Evolutionary conservation across 164 flowering plant species (phyloP).

Genomic region (Aristolochia contorta): DNA sequence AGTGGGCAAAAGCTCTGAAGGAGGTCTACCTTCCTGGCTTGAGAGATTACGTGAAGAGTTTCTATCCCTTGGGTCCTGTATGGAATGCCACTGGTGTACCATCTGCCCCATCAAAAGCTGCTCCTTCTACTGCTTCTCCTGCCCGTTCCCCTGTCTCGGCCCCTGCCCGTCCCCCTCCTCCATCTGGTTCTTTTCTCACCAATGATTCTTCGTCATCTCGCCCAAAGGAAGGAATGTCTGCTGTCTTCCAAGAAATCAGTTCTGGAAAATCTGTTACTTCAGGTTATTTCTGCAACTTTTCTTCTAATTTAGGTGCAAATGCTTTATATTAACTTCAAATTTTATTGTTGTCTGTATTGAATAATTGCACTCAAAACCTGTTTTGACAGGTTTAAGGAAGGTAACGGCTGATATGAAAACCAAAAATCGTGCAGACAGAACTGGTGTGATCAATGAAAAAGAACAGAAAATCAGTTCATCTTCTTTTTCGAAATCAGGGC

Average conservation of each 20-base stretch:
- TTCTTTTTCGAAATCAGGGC: conserved; percentile 73
- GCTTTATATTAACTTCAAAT: no score
- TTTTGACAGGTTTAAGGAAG: conserved; percentile 48
- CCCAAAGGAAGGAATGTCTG: conserved; percentile 84
- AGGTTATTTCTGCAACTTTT: conserved; percentile 29
- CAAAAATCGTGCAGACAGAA: conserved; percentile 78
- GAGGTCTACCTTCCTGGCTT: conserved; percentile 87
- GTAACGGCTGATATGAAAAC: conserved; percentile 82
- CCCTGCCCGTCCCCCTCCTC: conserved; percentile 91
- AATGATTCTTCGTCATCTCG: conserved; percentile 56
- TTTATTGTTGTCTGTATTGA: conserved; percentile 1
- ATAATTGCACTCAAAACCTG: background rate
- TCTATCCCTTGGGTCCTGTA: conserved; percentile 80
- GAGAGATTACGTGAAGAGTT: conserved; percentile 83
- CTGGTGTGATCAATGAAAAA: conserved; percentile 60
- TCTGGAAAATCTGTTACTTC: conserved; percentile 66
- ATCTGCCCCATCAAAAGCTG: conserved; percentile 44
- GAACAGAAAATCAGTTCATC: conserved; percentile 38
- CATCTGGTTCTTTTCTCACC: conserved; percentile 60
- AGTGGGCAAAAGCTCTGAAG: conserved; percentile 96
- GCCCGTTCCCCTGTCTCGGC: conserved; percentile 20
- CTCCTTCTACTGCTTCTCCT: conserved; percentile 6
- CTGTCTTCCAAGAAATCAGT: conserved; percentile 85
- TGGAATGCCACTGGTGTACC: conserved; percentile 63
- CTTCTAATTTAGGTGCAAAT: conserved; percentile 1